Evolutionary conservation across 345 rosid genomes (phyloP).

Genomic region (Bruguiera sexangula): DNA sequence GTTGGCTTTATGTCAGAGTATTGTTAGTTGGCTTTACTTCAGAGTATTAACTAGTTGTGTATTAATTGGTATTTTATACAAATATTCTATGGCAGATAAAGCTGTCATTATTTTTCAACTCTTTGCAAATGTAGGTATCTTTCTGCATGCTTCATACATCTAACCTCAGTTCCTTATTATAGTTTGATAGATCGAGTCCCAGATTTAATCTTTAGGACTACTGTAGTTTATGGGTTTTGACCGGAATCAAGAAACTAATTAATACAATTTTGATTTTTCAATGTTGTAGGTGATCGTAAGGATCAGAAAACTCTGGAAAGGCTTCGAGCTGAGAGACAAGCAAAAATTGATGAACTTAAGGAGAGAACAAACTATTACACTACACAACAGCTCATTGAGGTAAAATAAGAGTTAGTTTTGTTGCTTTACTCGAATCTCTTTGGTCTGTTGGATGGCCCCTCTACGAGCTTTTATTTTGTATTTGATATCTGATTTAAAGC

Average conservation of each 20-base stretch:
- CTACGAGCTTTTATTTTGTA: no score
- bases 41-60: no score
- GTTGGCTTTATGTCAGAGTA: no score
- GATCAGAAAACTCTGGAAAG: conserved; percentile 80
- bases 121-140: neutral
- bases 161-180: neutral
- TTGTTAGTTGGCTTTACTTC: no score
- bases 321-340: conserved; percentile 84
- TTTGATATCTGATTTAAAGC: no score
- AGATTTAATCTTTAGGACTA: neutral
- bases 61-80: no score
- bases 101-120: no score
- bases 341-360: conserved; percentile 88
- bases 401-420: conserved; percentile 12
- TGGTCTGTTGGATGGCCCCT: no score
- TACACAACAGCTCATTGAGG: conserved; percentile 96
- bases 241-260: neutral
- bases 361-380: conserved; percentile 89
- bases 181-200: neutral
- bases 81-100: no score
- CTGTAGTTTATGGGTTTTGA: neutral
- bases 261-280: neutral
- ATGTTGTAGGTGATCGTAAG: conserved; percentile 62
- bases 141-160: neutral
- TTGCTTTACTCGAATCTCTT: no score